Evolutionary conservation across 2,329 filamentous ascomycete genomes (phyloP).

Genomic region (Stagonosporopsis cucurbitacearum): DNA sequence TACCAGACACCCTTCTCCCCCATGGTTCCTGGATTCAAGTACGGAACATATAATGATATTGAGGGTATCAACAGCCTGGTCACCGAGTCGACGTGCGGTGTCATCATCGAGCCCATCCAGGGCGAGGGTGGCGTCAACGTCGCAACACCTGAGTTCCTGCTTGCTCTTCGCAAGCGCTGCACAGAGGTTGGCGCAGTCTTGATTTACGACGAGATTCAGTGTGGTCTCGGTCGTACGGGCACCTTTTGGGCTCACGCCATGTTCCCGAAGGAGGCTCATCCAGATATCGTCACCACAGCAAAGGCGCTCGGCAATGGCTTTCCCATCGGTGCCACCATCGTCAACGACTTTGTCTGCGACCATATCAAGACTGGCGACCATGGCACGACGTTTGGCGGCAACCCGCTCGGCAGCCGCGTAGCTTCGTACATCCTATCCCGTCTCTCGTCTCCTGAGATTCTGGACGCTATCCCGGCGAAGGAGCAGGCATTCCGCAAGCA

Average conservation of each 20-base stretch:
- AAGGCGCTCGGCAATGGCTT: constrained; percentile 98
- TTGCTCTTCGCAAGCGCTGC: constrained; percentile 82
- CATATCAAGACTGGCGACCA: constrained; percentile 81
- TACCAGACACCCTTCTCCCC: constrained; percentile 95
- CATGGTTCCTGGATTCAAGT: constrained; percentile 92
- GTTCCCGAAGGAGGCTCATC: constrained; percentile 80
- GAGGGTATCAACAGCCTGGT: constrained; percentile 74
- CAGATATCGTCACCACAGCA: constrained; percentile 90
- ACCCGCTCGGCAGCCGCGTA: constrained; percentile 82
- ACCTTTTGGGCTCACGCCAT: constrained; percentile 85
- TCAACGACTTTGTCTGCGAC: constrained; percentile 70
- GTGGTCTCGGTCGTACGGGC: constrained; percentile 86
- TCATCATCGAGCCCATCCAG: constrained; percentile 96
- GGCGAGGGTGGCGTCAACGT: constrained; percentile 93
- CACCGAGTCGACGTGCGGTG: constrained; percentile 85
- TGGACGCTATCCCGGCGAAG: constrained; percentile 73
- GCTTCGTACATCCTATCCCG: constrained; percentile 85
- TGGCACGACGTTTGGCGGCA: constrained; percentile 92
- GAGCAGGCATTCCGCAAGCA: constrained; percentile 64
- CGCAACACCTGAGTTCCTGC: constrained; percentile 81
- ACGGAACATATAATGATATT: constrained; percentile 85
- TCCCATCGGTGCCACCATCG: constrained; percentile 84
- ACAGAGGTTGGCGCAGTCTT: constrained; percentile 86
- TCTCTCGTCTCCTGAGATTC: constrained; percentile 73
- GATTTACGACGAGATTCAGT: constrained; percentile 97